Base-by-base conservation (phyloP, 495 filamentous ascomycete genomes). In the Aspergillus conjunctus region DNA sequence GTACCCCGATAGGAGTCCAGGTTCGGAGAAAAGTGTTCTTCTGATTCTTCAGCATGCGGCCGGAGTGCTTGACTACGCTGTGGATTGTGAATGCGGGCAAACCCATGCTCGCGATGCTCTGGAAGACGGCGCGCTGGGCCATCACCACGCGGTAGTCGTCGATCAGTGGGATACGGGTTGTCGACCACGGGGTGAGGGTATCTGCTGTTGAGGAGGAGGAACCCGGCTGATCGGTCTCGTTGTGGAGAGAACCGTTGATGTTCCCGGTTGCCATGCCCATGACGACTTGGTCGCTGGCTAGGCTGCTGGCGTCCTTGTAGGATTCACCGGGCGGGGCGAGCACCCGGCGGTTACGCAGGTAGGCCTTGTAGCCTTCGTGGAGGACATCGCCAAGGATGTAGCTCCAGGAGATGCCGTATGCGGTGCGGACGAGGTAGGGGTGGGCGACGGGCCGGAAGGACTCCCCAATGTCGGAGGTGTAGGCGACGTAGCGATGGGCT, bases 391-490 rank as follows among this genome's bases (percentile, higher is more conserved):
- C 93, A 52, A 91, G 73, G 46, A 98, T 80, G 70, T 98, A 98
- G 18, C 87, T 80, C 94, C 94, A 98, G 20, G 91, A 95, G 57
- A 98, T 79, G 56, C 84, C 93, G 73, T 98, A 98, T 8, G 94
- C 94, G 54, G 85, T 77, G 44, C 86, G 82, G 4, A 98, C 89
- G 5, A 93, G 77, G 65, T 76, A 86, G 0, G 91, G 93, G 71
- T 97, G 91, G 5, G 93, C 92, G 56, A 98, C 83, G 4, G 94
- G 94, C 7, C 94, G 88, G 76, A 98, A 98, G 9, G 91, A 95
- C 73, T 98, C 94, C 71, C 94, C 94, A 45, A 98, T 91, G 72
- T 98, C 94, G 33, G 90, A 93, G 14, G 94, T 98, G 77, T 98
- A 98, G 63, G 94, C 94, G 59, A 98, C 91, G 73, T 98, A 98